Evolutionary conservation across 306 rosid species (phyloP).

Genomic region (Quercus parvula): DNA sequence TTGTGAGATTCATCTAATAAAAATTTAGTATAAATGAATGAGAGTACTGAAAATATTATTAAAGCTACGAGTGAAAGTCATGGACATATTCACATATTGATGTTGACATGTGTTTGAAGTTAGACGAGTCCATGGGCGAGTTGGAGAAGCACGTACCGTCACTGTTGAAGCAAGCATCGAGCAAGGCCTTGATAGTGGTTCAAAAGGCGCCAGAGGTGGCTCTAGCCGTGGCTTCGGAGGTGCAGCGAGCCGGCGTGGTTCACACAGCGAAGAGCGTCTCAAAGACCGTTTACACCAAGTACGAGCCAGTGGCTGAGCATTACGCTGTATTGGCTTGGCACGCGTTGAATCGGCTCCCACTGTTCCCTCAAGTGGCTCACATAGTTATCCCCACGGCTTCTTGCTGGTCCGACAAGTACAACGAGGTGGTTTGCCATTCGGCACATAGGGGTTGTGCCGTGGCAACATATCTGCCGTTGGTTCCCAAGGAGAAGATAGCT

Average conservation of each 20-base stretch:
- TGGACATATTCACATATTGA: too few relatives aligned
- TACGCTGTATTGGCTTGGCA: slow-evolving; percentile 43
- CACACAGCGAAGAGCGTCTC: slow-evolving; percentile 25
- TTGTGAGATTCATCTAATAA: too few relatives aligned
- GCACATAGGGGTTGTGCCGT: slow-evolving; percentile 21
- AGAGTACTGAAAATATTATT: too few relatives aligned
- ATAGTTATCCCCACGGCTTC: slow-evolving; percentile 39
- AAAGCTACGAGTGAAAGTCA: too few relatives aligned
- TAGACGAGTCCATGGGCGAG: slow-evolving; percentile 35
- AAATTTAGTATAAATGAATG: too few relatives aligned
- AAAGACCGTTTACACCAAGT: slow-evolving; percentile 20
- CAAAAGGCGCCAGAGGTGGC: slow-evolving; percentile 25
- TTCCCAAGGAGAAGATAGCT: slow-evolving; percentile 41
- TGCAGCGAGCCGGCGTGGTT: slow-evolving; percentile 34
- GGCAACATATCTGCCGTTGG: slow-evolving; percentile 34
- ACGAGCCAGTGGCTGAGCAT: slow-evolving; percentile 42
- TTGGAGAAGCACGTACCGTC: slow-evolving; percentile 33
- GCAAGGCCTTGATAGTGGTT: slow-evolving; percentile 12
- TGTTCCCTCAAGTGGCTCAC: slow-evolving; percentile 39
- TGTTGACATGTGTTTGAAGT: slow-evolving; percentile 20
- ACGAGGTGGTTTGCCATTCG: slow-evolving; percentile 23
- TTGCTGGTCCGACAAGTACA: slow-evolving; percentile 42
- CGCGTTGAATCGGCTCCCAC: slow-evolving; percentile 41
- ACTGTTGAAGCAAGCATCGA: slow-evolving; percentile 31
- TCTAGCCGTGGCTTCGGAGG: slow-evolving; percentile 22